phyloP scores from a whole-genome alignment of 768 basidiomycete species.

The Calocybe gangraenosa region DNA sequence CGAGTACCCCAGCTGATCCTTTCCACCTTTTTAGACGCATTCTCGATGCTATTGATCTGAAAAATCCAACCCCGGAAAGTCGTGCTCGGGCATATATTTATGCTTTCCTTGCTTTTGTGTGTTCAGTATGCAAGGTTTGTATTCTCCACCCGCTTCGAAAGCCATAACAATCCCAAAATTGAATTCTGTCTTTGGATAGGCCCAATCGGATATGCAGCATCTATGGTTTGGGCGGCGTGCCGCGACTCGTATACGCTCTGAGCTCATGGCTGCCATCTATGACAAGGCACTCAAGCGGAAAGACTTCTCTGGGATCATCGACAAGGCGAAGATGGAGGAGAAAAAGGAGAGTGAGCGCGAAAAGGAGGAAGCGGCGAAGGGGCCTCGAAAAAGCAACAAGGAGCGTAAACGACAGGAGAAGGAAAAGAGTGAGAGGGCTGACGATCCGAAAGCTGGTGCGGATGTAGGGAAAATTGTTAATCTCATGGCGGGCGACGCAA shows the following conservation, averaged over 20 bases:
- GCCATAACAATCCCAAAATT: no score
- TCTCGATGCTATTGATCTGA: constrained; percentile 48
- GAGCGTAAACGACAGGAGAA: constrained; percentile 33
- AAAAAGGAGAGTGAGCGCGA: constrained; percentile 17
- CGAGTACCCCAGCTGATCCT: constrained; percentile 7
- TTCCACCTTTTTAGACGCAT: constrained; percentile 37
- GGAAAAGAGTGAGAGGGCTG: constrained; percentile 35
- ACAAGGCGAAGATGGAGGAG: constrained; percentile 33
- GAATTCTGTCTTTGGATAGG: no score
- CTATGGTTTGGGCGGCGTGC: constrained; percentile 82
- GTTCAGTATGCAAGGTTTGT: constrained; percentile 49
- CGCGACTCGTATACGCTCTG: constrained; percentile 63
- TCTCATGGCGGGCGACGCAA: constrained; percentile 80
- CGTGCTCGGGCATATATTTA: constrained; percentile 69
- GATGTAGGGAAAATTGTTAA: constrained; percentile 90
- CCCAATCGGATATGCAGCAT: constrained; percentile 68
- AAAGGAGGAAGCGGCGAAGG: background rate
- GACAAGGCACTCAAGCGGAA: constrained; percentile 83
- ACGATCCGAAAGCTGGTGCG: constrained; percentile 70
- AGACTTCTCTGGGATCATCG: constrained; percentile 76
- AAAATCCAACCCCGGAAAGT: constrained; percentile 41
- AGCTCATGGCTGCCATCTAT: constrained; percentile 84
- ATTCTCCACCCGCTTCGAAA: no score
- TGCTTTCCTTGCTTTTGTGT: constrained; percentile 70
- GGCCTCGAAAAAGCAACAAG: constrained; percentile 6